Evolutionary conservation across 345 rosid species (phyloP), one percentile per base, ranked within the genome.

Genomic region (Rhodamnia rubescens): DNA sequence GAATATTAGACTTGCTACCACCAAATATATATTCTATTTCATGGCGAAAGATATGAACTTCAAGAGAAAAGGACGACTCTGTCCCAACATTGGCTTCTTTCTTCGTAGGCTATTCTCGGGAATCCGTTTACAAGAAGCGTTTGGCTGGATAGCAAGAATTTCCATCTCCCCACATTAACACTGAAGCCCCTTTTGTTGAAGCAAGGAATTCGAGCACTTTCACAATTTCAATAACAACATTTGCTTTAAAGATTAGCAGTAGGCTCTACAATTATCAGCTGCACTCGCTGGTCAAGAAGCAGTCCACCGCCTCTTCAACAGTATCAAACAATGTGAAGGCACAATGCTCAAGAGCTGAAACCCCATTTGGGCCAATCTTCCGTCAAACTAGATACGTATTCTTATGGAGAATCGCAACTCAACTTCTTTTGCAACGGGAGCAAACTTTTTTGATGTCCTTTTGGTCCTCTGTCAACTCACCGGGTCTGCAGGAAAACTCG

Each of bases 241-340:
- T n/a, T n/a, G n/a, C n/a, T 59, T 6, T 16, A 59, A 27, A 59
- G 40, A 59, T 5, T 14, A 14, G 0, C 51, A 49, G 5, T 14
- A 1, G 36, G 53, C 21, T 84, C 84, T 29, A 64, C 82, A 42
- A 40, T 82, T 83, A 52, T 74, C 78, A 83, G 75, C 29, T 24
- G 56, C 85, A 83, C 74, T 93, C 97, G 81, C 85, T 91, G 51
- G 82, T 83, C 90, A 95, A 69, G 86, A 96, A 92, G 55, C 87
- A 92, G 85, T 95, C n/a, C 84, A 95, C 96, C 1, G 95, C 98
- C 40, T 96, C 98, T 90, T 93, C 95, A 13, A 93, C 95, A 0
- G 94, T 95, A 91, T 87, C 87, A 50, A 51, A 87, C 81, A 64
- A 32, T 16, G 24, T 2, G 0, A 32, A 32, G 75, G 75, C 5